Conservation (phyloP, 1,284 basidiomycete species). For the Tilletia caries region DNA sequence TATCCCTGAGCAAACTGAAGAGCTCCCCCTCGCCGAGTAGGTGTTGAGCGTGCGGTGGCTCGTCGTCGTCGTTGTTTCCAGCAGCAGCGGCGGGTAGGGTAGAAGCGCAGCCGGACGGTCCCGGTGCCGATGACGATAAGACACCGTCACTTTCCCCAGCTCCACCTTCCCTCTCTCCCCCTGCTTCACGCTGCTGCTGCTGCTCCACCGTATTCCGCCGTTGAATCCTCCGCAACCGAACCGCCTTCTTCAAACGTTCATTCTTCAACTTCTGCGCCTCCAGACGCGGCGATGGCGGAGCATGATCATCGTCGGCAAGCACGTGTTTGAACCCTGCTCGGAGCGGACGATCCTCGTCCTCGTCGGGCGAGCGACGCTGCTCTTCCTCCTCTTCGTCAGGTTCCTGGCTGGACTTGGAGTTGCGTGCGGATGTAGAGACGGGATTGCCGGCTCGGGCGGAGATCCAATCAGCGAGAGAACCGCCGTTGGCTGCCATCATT, state of each 20-base stretch:
- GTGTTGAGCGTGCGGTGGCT: slow-evolving; percentile 22
- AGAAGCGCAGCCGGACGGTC: too few species aligned
- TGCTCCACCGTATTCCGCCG: too few species aligned
- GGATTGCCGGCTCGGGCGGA: slow-evolving; percentile 11
- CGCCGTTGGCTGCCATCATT: slow-evolving; percentile 52
- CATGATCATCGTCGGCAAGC: background rate
- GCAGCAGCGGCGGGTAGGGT: too few species aligned
- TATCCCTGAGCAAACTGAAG: slow-evolving; percentile 38
- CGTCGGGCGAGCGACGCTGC: background rate
- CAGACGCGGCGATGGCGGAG: background rate
- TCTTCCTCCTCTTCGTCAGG: background rate
- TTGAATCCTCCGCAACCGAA: background rate
- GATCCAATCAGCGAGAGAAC: slow-evolving; percentile 46
- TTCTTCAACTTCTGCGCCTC: background rate
- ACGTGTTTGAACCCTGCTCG: background rate
- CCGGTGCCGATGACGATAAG: too few species aligned
- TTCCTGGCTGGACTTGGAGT: background rate
- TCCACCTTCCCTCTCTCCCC: too few species aligned
- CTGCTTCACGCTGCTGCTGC: too few species aligned
- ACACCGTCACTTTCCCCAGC: too few species aligned
- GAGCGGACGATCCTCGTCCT: background rate
- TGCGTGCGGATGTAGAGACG: slow-evolving; percentile 11
- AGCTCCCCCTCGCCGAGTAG: slow-evolving; percentile 47
- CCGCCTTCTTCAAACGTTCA: background rate
- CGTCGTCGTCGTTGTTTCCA: background rate